Conservation (phyloP, 768 basidiomycete species). For the Lactarius evosmus region DNA sequence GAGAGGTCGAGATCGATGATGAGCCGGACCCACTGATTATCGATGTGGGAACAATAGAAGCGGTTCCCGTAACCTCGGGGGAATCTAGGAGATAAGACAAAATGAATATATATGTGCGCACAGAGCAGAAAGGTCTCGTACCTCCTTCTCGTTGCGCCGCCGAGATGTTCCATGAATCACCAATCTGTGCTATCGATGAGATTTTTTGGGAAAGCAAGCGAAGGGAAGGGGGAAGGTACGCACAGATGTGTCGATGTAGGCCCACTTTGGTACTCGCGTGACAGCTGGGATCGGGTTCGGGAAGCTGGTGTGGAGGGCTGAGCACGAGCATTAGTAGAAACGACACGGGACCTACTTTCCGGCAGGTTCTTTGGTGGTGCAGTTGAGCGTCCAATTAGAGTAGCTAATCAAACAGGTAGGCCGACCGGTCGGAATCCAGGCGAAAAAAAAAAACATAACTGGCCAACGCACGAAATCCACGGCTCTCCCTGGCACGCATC, state of each 20-base stretch:
- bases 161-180: constrained; percentile 11
- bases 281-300: constrained; percentile 38
- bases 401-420: constrained; percentile 13
- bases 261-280: constrained; percentile 47
- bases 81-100: background rate
- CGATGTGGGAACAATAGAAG: background rate
- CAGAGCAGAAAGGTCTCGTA: background rate
- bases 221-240: constrained; percentile 6
- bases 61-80: constrained; percentile 14
- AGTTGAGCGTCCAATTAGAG: constrained; percentile 17
- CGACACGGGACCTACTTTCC: constrained; percentile 15
- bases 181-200: background rate
- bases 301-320: constrained; percentile 4
- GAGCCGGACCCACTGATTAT: background rate
- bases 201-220: background rate
- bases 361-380: background rate
- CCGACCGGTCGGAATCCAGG: background rate
- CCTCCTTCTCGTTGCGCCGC: background rate
- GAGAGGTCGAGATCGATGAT: background rate
- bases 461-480: constrained; percentile 20
- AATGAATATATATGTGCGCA: background rate
- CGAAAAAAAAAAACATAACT: background rate
- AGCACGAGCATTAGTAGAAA: background rate
- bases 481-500: constrained; percentile 29
- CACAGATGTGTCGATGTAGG: constrained; percentile 47